Evolutionary conservation across 192 early-diverging fungal genomes (phyloP).

Genomic region (Dispira parvispora): DNA sequence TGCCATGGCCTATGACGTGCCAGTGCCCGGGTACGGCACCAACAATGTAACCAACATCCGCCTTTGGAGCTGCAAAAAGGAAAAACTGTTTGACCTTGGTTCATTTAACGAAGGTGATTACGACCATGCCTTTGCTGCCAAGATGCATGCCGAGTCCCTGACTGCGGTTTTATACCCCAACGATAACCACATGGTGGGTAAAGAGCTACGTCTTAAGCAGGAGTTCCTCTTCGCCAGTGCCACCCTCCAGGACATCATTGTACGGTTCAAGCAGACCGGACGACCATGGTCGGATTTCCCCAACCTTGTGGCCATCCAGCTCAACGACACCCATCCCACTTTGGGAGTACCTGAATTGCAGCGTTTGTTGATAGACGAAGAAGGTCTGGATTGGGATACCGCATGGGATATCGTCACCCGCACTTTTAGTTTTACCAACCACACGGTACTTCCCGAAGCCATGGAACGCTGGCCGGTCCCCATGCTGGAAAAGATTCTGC

Average conservation of each 20-base stretch:
- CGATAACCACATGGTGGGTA: conserved; percentile 94
- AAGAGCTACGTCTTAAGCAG: conserved; percentile 91
- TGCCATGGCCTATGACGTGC: conserved; percentile 92
- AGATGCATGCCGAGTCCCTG: conserved; percentile 84
- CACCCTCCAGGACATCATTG: conserved; percentile 74
- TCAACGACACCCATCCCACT: conserved; percentile 97
- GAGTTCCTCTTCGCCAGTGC: conserved; percentile 95
- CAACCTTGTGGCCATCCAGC: conserved; percentile 85
- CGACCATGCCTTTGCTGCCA: conserved; percentile 76
- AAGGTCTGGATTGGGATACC: conserved; percentile 81
- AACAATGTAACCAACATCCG: conserved; percentile 93
- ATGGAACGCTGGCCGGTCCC: conserved; percentile 97
- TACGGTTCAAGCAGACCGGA: conserved; percentile 82
- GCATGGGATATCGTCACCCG: conserved; percentile 83
- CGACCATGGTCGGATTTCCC: conserved; percentile 78
- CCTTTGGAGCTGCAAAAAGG: conserved; percentile 90
- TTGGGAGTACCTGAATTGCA: conserved; percentile 86
- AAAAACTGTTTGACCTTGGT: conserved; percentile 69
- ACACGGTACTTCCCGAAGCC: conserved; percentile 96
- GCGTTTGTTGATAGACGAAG: conserved; percentile 83
- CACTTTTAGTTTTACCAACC: conserved; percentile 96
- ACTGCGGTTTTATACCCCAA: conserved; percentile 94
- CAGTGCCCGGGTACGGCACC: conserved; percentile 91
- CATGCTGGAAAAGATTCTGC: conserved; percentile 79
- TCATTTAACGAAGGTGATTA: conserved; percentile 87